phyloP scores from a whole-genome alignment of 108 stramenopile genomes.

The Bacterosira constricta region DNA sequence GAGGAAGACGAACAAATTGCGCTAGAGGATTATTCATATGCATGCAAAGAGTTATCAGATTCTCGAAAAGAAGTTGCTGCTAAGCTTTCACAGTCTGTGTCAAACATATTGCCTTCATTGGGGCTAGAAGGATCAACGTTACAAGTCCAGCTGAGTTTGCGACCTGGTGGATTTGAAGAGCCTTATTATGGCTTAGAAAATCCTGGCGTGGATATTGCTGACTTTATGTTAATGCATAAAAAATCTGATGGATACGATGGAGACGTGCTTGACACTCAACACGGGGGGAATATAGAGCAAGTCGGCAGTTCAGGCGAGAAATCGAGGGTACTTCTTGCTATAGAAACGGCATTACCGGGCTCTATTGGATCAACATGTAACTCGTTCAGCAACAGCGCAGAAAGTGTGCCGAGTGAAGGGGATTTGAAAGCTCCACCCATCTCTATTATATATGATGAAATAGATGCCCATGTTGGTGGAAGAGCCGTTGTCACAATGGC shows the following conservation, averaged over 20 bases:
- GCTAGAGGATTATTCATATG: constrained; percentile 42
- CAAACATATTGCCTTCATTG: constrained; percentile 59
- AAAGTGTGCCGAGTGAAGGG: not conserved
- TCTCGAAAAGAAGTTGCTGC: constrained; percentile 50
- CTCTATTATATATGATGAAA: constrained; percentile 84
- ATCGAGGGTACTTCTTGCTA: constrained; percentile 73
- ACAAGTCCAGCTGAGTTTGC: constrained; percentile 42
- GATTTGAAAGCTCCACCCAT: constrained; percentile 44
- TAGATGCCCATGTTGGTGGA: constrained; percentile 88
- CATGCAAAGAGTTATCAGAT: constrained; percentile 51
- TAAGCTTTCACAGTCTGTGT: constrained; percentile 58
- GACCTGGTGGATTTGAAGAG: constrained; percentile 41
- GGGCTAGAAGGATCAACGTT: constrained; percentile 73
- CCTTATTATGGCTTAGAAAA: constrained; percentile 44
- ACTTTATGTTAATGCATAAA: constrained; percentile 63
- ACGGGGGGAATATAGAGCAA: constrained; percentile 64
- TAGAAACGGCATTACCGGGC: constrained; percentile 81
- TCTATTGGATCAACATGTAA: constrained; percentile 64
- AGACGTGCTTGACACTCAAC: not conserved
- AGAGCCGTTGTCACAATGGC: constrained; percentile 80
- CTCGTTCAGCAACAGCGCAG: constrained; percentile 1
- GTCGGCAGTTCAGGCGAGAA: constrained; percentile 83
- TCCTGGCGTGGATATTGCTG: constrained; percentile 53
- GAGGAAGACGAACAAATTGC: constrained; percentile 56
- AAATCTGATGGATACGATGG: constrained; percentile 1